Evolutionary conservation across 495 filamentous ascomycete genomes (phyloP), one percentile per base, ranked within the genome.

Genomic region (Penicillium atrosanguineum): DNA sequence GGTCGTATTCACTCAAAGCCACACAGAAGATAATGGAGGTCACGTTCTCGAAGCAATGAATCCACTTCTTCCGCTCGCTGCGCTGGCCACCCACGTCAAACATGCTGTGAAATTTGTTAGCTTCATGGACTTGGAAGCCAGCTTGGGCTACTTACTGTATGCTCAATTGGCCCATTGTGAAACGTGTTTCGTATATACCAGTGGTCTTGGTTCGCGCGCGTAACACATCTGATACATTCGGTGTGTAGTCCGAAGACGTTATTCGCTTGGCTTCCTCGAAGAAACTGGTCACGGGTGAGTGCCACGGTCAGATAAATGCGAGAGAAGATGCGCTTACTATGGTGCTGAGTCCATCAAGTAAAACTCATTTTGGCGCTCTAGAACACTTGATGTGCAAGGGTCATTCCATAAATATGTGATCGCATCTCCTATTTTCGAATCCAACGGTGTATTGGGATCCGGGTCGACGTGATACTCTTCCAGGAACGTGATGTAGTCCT

Each of bases 1-100:
- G 94, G 65, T 98, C 94, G 69, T 98, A 98, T 70, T 98, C 94
- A 78, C 95, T 97, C 59, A 98, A 76, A 18, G 94, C 95, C 41
- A 98, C 94, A 61, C 94, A 97, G 76, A 98, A 98, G 62, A 98
- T 97, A 70, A 98, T 98, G n/a, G 94, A 98, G 9, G 94, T 98
- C 58, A 98, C 94, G 59, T 97, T 96, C 69, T 98, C 94, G 68
- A 98, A 98, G 77, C 94, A 98, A 74, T 98, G 94, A 63, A 98
- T 98, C 94, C 94, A 98, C 73, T 98, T 98, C 75, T 98, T 98
- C 48, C 94, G 84, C 69, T 98, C 94, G 69, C 91, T 96, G 60
- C 94, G 79, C 74, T 98, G 94, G 29, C 94, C 94, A 52, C 94
- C 94, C 19, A 98, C 94, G 69, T 98, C 94, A 67, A 98, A 98